Base-by-base conservation (phyloP, 495 filamentous ascomycete species). In the Podospora pseudopauciseta region DNA sequence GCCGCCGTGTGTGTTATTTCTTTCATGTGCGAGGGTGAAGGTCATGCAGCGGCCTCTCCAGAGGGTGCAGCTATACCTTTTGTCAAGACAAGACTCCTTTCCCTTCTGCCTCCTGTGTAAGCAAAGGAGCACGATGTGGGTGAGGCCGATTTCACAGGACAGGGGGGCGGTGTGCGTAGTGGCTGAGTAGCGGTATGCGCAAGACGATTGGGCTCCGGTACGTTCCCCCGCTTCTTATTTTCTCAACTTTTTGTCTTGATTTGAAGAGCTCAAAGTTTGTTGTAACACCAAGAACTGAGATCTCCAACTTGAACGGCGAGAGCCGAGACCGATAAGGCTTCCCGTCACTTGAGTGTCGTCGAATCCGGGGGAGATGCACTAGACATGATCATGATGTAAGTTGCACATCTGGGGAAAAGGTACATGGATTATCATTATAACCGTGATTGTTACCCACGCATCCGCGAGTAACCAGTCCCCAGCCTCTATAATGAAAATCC, bases 101-200 rank as follows among this genome's bases (percentile, higher is more conserved):
- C 39, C 13, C 39, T 49, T 49, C 39, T 49, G 39, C 39, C 58
- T 44, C 27, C 60, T 32, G 59, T 62, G 65, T 49, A 13, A 13
- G 28, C 58, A 60, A 44, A 32, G 39, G 64, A 57, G 69, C 59
- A 66, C 65, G 66, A 68, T 68, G 67, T 72, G 70, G 65, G 59
- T 65, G 65, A 72, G 23, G 64, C 54, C 59, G 70, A 65, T 64
- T 69, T 39, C 67, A 67, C 63, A 62, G 23, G 32, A n/a, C 61
- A 20, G 66, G 64, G 75, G 74, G 72, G 75, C 74, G 72, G 75
- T 77, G 75, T 74, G 69, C 69, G 66, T 58, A 68, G 74, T 75
- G 75, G 75, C 75, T 77, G 71, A 76, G 74, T 62, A 49, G 63
- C 58, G 64, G 34, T 58, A 56, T 61, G 64, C 63, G 18, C 30